Base-by-base conservation (phyloP, 2,329 filamentous ascomycete genomes). In the Penicillium sp. region DNA sequence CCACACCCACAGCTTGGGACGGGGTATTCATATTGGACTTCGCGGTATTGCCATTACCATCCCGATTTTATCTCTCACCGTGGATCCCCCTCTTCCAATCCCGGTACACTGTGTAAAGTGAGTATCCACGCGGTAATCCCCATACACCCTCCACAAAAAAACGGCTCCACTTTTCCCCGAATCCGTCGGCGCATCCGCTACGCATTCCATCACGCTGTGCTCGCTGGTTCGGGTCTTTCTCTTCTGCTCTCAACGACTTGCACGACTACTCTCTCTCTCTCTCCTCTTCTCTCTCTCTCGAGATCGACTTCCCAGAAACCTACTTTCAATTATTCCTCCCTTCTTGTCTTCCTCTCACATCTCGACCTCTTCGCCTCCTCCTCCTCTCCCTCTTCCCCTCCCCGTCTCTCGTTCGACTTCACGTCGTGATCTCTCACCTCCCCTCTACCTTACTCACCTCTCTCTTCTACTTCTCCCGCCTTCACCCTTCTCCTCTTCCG, bases 111-210 rank as follows among this genome's bases (percentile, higher is more conserved):
- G 8, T 15, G 25, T 47, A 47, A 47, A n/a, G 4, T 17, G 4
- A 5, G 43, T 25, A 39, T 8, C 12, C 4, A 8, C 10, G 4
- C 11, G 25, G 35, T 37, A 39, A 25, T 4, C 31, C 2, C 17
- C 17, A 8, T 6, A 50, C 31, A 7, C 67, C 65, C 65, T 68
- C 67, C 65, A 64, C 65, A 69, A 65, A 68, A 64, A 20, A 15
- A 52, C 49, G 67, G 67, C 65, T 68, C 67, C 67, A 69, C 67
- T 67, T 66, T 69, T 69, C 65, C 67, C 67, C 67, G 67, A 69
- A 69, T 68, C 67, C 67, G 67, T 69, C 65, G 54, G 58, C 51
- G 42, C 59, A 58, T 63, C 60, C 60, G 57, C 55, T 55, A 52
- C 53, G 54, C 57, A 62, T 60, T 54, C 55, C 59, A 52, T 52